Conservation (phyloP, 2,329 filamentous ascomycete species). For the Cladosporium sp. region DNA sequence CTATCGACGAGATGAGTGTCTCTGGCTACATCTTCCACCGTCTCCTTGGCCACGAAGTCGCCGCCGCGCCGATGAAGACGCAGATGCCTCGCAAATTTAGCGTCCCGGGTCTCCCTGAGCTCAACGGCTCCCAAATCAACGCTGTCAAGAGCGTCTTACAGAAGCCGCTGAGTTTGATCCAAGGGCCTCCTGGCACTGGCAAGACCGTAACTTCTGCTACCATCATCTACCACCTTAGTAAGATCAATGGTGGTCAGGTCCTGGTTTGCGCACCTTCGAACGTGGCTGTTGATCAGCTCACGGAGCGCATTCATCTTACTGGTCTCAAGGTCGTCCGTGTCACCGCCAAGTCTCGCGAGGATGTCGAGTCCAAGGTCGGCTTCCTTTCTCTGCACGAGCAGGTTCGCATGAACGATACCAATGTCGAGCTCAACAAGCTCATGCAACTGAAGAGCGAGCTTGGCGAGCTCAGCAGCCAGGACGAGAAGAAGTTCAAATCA, state of each 20-base stretch:
- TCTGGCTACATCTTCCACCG: slow-evolving; percentile 99
- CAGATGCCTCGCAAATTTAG: slow-evolving; percentile 95
- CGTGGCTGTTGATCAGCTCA: slow-evolving; percentile 96
- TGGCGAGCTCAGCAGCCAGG: slow-evolving; percentile 86
- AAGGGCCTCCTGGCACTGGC: slow-evolving; percentile 92
- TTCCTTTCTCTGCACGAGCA: slow-evolving; percentile 95
- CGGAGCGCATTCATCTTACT: slow-evolving; percentile 90
- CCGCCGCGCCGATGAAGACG: slow-evolving; percentile 89
- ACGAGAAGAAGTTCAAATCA: slow-evolving; percentile 98
- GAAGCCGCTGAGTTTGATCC: slow-evolving; percentile 89
- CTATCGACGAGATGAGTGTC: slow-evolving; percentile 94
- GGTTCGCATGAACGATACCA: slow-evolving; percentile 92
- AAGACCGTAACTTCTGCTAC: slow-evolving; percentile 98
- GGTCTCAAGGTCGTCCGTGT: slow-evolving; percentile 94
- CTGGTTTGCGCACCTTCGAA: slow-evolving; percentile 96
- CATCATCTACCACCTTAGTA: slow-evolving; percentile 95
- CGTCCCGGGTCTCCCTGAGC: slow-evolving; percentile 84
- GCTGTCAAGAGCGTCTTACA: slow-evolving; percentile 93
- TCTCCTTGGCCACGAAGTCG: slow-evolving; percentile 89
- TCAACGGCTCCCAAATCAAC: slow-evolving; percentile 92
- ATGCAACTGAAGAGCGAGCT: slow-evolving; percentile 87
- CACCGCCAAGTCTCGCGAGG: slow-evolving; percentile 97
- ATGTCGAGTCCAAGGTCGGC: slow-evolving; percentile 96
- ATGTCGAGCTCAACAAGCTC: slow-evolving; percentile 85
- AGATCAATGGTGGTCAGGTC: slow-evolving; percentile 90